A percentile compares a stretch with the other conserved stretches of the same genome.
These are phyloP conservation scores for Leucocoprinus leucothites DNA, from an alignment of 768 basidiomycete species.

Conservation along the genomic window DNA sequence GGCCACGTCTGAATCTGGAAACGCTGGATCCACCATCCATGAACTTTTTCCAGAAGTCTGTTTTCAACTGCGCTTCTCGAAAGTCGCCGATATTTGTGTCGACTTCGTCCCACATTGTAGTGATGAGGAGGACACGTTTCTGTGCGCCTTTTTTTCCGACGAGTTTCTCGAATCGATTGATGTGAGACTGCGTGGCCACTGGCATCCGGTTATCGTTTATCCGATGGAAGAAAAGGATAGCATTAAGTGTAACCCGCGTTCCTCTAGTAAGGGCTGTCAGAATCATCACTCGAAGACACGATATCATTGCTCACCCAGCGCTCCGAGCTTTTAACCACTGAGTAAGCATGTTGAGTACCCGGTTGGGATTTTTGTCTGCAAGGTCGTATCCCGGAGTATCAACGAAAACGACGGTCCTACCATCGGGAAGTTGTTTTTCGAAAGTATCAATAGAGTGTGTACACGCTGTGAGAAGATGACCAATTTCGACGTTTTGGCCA, in stretches of 20 bases:
- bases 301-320: background rate
- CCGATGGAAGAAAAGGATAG: constrained; percentile 11
- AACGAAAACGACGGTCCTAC: constrained; percentile 1
- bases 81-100: background rate
- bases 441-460: constrained; percentile 5
- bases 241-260: constrained; percentile 1
- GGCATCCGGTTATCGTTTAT: constrained; percentile 12
- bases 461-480: constrained; percentile 7
- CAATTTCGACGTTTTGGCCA: constrained; percentile 10
- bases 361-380: constrained; percentile 11
- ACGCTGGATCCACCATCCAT: constrained; percentile 7
- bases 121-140: constrained; percentile 5
- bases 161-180: constrained; percentile 9
- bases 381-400: constrained; percentile 14
- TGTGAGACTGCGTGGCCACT: constrained; percentile 9
- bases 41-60: constrained; percentile 9
- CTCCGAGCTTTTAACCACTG: constrained; percentile 10
- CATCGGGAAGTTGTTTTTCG: background rate
- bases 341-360: constrained; percentile 10
- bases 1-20: constrained; percentile 1
- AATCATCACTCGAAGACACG: background rate
- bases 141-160: constrained; percentile 8
- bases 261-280: background rate
- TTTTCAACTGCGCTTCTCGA: constrained; percentile 4
- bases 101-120: constrained; percentile 12